A percentile compares a stretch with the other conserved stretches of the same genome.
These are phyloP conservation scores for Elasticomyces elasticus DNA, from an alignment of 495 filamentous ascomycete species.

Conservation along the genomic window DNA sequence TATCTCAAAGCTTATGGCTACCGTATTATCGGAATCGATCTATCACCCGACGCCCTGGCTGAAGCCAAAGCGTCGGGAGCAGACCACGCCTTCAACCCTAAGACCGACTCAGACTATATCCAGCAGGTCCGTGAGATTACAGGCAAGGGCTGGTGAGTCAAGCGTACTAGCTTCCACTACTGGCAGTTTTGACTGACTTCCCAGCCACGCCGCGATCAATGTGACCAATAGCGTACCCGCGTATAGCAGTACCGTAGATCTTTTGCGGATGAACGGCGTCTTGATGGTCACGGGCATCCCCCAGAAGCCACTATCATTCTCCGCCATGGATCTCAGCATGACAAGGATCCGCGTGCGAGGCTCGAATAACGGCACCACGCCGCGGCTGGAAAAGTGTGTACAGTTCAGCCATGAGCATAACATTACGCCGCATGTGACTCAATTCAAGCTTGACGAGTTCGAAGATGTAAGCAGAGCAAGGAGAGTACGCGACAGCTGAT, in stretches of 20 bases:
- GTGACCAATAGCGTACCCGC: conserved; percentile 27
- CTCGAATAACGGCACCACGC: conserved; percentile 25
- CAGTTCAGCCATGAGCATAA: conserved; percentile 26
- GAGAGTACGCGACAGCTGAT: too few species aligned
- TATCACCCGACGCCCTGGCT: conserved; percentile 21
- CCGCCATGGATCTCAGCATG: conserved; percentile 23
- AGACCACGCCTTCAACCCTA: conserved; percentile 26
- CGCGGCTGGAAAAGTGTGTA: conserved; percentile 17
- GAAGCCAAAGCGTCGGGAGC: conserved; percentile 25
- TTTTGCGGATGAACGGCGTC: conserved; percentile 24
- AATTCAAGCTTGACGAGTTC: conserved; percentile 23
- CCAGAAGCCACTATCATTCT: conserved; percentile 19
- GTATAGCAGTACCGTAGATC: conserved; percentile 24
- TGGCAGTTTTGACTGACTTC: too few species aligned
- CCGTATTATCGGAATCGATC: conserved; percentile 29
- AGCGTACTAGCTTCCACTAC: too few species aligned
- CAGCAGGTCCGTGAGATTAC: conserved; percentile 24
- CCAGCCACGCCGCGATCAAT: conserved; percentile 25
- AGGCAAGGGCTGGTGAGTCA: conserved; percentile 25
- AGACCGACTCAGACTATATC: conserved; percentile 22
- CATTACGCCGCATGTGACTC: conserved; percentile 24
- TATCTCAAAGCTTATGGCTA: conserved; percentile 28
- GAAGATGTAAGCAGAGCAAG: too few species aligned
- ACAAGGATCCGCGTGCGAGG: conserved; percentile 18
- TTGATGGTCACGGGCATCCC: conserved; percentile 29